Percentiles rank a stretch among this genome's conserved stretches.
These are phyloP conservation scores for Aspergillus piperis DNA, from an alignment of 2,329 filamentous ascomycete genomes.

Conservation along the genomic window DNA sequence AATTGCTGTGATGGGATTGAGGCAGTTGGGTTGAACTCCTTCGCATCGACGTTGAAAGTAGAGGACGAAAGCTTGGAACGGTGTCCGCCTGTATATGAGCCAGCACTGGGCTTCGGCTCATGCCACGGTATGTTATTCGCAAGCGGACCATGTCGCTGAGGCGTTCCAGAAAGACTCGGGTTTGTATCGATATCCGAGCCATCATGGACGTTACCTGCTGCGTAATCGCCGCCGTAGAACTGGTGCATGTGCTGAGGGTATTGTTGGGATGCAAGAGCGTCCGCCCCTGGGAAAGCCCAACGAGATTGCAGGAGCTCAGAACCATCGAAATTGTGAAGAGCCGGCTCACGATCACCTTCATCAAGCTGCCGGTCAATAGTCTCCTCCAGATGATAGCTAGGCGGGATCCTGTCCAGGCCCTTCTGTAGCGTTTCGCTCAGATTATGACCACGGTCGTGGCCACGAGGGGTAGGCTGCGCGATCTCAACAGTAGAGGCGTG, in stretches of 20 bases:
- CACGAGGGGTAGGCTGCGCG: conserved; percentile 61
- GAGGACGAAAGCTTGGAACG: conserved; percentile 70
- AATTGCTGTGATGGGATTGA: conserved; percentile 52
- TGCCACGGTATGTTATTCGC: conserved; percentile 37
- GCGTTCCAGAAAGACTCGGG: conserved; percentile 70
- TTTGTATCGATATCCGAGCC: conserved; percentile 71
- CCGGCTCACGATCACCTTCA: conserved; percentile 63
- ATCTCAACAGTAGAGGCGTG: conserved; percentile 53
- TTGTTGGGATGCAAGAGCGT: conserved; percentile 27
- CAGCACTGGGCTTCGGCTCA: conserved; percentile 33
- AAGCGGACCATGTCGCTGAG: conserved; percentile 39
- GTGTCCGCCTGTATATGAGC: conserved; percentile 55
- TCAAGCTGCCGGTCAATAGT: conserved; percentile 77
- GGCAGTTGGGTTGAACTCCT: conserved; percentile 72
- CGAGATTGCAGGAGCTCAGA: conserved; percentile 36
- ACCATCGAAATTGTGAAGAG: conserved; percentile 26
- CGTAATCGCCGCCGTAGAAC: conserved; percentile 37
- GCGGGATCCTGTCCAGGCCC: conserved; percentile 66
- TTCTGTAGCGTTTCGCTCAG: conserved; percentile 76
- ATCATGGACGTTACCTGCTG: conserved; percentile 47
- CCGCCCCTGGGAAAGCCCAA: conserved; percentile 41
- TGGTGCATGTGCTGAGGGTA: conserved; percentile 34
- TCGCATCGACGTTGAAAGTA: conserved; percentile 83
- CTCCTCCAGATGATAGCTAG: conserved; percentile 81
- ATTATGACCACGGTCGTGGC: conserved; percentile 63